A percentile compares a stretch with the other conserved stretches of the same genome.
Evolutionary conservation across 2,329 filamentous ascomycete genomes (phyloP).

Genomic region (Colletotrichum destructivum): DNA sequence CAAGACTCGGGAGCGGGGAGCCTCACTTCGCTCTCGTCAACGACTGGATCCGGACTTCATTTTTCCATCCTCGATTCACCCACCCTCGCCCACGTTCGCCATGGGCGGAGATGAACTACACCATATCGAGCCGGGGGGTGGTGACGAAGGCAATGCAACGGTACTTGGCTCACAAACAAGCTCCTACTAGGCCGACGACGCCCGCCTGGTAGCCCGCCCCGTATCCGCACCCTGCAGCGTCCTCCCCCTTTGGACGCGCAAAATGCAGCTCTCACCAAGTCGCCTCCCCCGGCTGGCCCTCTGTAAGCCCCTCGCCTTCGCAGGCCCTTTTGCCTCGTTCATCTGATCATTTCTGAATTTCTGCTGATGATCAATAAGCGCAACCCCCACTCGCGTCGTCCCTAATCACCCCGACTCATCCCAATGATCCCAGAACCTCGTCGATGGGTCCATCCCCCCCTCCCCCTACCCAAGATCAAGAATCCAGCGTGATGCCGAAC

Average conservation of each 20-base stretch:
- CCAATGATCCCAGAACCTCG: slow-evolving; percentile 11
- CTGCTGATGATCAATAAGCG: slow-evolving; percentile 24
- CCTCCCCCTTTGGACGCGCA: neutral
- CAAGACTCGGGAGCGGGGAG: slow-evolving; percentile 36
- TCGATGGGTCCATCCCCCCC: neutral
- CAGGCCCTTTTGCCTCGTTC: slow-evolving; percentile 6
- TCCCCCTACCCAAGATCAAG: neutral
- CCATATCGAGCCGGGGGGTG: slow-evolving; percentile 1
- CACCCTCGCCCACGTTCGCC: neutral
- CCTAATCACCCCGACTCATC: slow-evolving; percentile 35
- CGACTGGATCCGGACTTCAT: slow-evolving; percentile 37
- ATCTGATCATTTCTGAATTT: slow-evolving; percentile 10
- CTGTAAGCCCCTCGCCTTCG: slow-evolving; percentile 32
- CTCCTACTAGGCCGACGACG: neutral
- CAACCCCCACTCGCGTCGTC: slow-evolving; percentile 22
- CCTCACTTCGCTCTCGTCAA: slow-evolving; percentile 21
- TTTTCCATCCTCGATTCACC: slow-evolving; percentile 31
- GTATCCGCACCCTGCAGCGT: slow-evolving; percentile 10
- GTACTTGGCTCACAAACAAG: slow-evolving; percentile 35
- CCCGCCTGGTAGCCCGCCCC: slow-evolving; percentile 25
- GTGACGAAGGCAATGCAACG: neutral
- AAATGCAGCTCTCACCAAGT: neutral
- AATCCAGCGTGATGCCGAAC: slow-evolving; percentile 17
- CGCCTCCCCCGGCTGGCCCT: slow-evolving; percentile 10
- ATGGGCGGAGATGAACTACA: slow-evolving; percentile 32